Base-by-base conservation (phyloP, 2,329 filamentous ascomycete genomes). In the Fusarium gaditjirri region DNA sequence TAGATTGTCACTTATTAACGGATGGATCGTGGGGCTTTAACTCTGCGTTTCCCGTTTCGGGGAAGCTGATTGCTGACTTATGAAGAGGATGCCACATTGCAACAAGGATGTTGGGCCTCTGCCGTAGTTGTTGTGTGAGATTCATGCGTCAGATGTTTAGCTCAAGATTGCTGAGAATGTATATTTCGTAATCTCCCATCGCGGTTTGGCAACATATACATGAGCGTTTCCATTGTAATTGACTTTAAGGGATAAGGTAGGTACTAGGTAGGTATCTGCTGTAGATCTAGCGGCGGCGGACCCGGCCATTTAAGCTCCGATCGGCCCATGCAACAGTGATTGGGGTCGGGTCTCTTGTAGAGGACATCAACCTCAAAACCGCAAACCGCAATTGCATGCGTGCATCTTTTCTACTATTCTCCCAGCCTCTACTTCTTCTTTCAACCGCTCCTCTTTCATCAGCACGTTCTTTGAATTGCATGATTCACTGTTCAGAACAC, bases 241-340 rank as follows among this genome's bases (percentile, higher is more conserved):
- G 23, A 41, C 39, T 63, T 54, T 6, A 41, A 39, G 49, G 39
- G 41, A 54, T 31, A n/a, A n/a, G n/a, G n/a, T n/a, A n/a, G n/a
- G n/a, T n/a, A n/a, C n/a, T n/a, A n/a, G n/a, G n/a, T n/a, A n/a
- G n/a, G n/a, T n/a, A 55, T 56, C 42, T 49, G 19, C 19, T 27
- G 60, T 23, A 43, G 35, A 58, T 46, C 56, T 67, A 72, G 69
- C 42, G 55, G 69, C 65, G 65, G 70, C 61, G 65, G 27, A 54
- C 44, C 52, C 70, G 70, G 70, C 61, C 49, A 62, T 36, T 47
- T 54, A 58, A 62, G 14, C 70, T 67, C 70, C 70, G 65, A 65
- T 54, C 61, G 43, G 55, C 59, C 56, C 57, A 61, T 56, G 17
- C 35, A 44, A 12, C 39, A 50, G 47, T 44, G 36, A 23, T 70